phyloP scores from a whole-genome alignment of 768 basidiomycete species.

The Kockovaella imperatae region DNA sequence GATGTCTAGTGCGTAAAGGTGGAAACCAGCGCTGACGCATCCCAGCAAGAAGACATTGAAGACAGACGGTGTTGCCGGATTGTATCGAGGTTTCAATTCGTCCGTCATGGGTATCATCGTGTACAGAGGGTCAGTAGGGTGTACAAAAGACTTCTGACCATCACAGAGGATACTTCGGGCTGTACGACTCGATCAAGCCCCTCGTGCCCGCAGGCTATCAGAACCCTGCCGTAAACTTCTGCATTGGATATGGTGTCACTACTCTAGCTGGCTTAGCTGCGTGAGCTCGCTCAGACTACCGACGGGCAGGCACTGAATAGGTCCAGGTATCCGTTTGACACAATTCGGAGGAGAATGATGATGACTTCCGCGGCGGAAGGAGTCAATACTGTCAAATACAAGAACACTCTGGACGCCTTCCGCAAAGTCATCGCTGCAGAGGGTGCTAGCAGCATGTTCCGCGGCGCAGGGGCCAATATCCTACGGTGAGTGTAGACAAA shows the following conservation, averaged over 20 bases:
- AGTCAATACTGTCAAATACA: slow-evolving; percentile 47
- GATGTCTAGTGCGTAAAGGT: slow-evolving; percentile 44
- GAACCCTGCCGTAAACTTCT: slow-evolving; percentile 48
- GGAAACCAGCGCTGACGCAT: not conserved
- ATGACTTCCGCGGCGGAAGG: slow-evolving; percentile 47
- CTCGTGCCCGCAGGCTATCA: slow-evolving; percentile 47
- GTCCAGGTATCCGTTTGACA: slow-evolving; percentile 50
- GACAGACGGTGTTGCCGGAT: slow-evolving; percentile 47
- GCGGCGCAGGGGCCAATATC: slow-evolving; percentile 20
- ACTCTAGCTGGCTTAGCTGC: slow-evolving; percentile 35
- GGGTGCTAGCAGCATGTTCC: slow-evolving; percentile 46
- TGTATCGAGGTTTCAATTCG: slow-evolving; percentile 49
- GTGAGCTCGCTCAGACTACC: not conserved
- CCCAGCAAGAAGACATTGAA: slow-evolving; percentile 46
- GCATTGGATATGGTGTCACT: slow-evolving; percentile 48
- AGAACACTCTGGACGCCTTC: slow-evolving; percentile 47
- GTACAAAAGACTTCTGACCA: not conserved
- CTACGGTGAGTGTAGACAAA: slow-evolving; percentile 2
- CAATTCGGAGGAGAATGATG: slow-evolving; percentile 51
- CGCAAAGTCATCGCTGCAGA: slow-evolving; percentile 48
- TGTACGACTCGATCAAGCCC: slow-evolving; percentile 47
- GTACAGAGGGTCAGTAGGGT: slow-evolving; percentile 43
- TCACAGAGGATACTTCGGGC: slow-evolving; percentile 44
- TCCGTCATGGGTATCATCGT: slow-evolving; percentile 48
- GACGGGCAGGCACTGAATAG: too few relatives aligned